phyloP scores from a whole-genome alignment of 202 grass and related monocot genomes.

The Cymbopogon flexuosus region DNA sequence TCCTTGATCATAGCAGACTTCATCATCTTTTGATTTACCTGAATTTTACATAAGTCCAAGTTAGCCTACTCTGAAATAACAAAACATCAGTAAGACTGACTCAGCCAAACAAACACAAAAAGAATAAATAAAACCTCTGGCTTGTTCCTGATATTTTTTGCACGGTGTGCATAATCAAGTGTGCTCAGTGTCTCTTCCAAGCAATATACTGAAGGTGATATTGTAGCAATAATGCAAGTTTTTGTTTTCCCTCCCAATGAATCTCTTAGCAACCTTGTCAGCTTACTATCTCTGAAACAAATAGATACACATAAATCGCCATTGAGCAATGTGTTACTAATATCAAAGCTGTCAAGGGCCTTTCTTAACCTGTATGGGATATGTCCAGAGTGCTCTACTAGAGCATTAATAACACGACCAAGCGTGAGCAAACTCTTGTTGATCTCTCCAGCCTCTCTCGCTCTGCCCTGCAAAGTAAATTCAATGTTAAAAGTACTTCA shows the following conservation, averaged over 20 bases:
- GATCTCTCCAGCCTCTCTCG: slow-evolving; percentile 98
- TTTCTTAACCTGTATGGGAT: slow-evolving; percentile 74
- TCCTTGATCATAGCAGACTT: slow-evolving; percentile 97
- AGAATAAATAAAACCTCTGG: slow-evolving; percentile 62
- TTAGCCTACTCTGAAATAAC: slow-evolving; percentile 28
- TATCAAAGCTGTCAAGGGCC: slow-evolving; percentile 8
- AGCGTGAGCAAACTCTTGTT: slow-evolving; percentile 99
- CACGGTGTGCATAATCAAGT: slow-evolving; percentile 95
- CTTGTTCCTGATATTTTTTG: slow-evolving; percentile 99
- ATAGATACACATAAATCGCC: slow-evolving; percentile 24
- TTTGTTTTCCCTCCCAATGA: slow-evolving; percentile 98
- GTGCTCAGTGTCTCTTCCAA: slow-evolving; percentile 98
- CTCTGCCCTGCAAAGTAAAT: slow-evolving; percentile 78
- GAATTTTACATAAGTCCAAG: slow-evolving; percentile 23
- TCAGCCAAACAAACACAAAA: neutral
- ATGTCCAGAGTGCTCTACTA: slow-evolving; percentile 97
- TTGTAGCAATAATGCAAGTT: slow-evolving; percentile 98
- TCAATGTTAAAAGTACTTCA: slow-evolving; percentile 35
- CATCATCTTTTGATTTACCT: slow-evolving; percentile 98
- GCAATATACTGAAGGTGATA: slow-evolving; percentile 91
- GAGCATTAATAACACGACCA: slow-evolving; percentile 96
- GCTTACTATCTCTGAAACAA: slow-evolving; percentile 93
- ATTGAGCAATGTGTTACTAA: neutral
- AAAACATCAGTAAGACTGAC: neutral
- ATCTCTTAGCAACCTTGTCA: slow-evolving; percentile 95